Conservation (phyloP, 1,284 basidiomycete genomes). For the Inonotus obliquus region DNA sequence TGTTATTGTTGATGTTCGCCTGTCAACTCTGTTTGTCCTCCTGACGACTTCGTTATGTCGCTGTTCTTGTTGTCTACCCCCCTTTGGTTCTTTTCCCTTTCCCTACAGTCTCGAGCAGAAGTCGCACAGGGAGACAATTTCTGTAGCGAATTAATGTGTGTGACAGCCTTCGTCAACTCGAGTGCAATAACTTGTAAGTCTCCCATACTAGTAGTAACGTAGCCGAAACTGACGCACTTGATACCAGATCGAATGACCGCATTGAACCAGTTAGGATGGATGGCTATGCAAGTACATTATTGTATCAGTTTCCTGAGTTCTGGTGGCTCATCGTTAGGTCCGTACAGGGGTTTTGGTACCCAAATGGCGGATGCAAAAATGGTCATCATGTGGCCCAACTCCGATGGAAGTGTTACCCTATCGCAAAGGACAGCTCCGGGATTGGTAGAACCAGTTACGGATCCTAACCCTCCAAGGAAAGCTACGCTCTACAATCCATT, state of each 20-base stretch:
- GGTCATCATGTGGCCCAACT: constrained; percentile 43
- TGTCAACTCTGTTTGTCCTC: too few relatives aligned
- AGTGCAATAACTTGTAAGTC: constrained; percentile 42
- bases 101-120: constrained; percentile 6
- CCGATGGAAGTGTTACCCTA: constrained; percentile 37
- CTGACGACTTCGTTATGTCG: background rate
- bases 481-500: constrained; percentile 25
- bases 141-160: constrained; percentile 41
- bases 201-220: background rate
- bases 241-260: constrained; percentile 42
- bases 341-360: constrained; percentile 48
- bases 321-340: background rate
- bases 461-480: constrained; percentile 32
- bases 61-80: background rate
- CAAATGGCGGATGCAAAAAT: constrained; percentile 40
- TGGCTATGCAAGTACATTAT: constrained; percentile 40
- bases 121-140: constrained; percentile 36
- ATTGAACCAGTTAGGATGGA: constrained; percentile 45
- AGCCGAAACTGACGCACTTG: background rate
- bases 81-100: background rate
- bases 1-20: background rate
- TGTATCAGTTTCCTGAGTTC: constrained; percentile 11
- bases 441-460: constrained; percentile 44
- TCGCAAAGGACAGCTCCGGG: constrained; percentile 40
- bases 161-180: constrained; percentile 39